Conservation (phyloP, 2,329 filamentous ascomycete genomes). For the Penicillium crustosum region DNA sequence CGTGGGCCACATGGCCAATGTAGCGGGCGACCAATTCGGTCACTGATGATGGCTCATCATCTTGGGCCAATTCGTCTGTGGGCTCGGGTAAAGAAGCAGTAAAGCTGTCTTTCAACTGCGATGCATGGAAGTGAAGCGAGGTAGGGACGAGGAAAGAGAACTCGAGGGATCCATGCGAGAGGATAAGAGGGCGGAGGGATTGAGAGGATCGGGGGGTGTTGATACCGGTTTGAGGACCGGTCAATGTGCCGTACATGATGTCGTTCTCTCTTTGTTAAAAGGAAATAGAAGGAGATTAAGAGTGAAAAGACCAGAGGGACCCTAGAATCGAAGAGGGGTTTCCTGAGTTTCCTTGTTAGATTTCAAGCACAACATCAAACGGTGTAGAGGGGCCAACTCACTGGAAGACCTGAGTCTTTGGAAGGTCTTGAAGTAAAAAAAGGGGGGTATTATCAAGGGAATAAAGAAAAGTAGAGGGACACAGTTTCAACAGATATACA, state of each 20-base stretch:
- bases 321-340: conserved; percentile 4
- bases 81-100: conserved; percentile 78
- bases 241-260: conserved; percentile 80
- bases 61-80: conserved; percentile 95
- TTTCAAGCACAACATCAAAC: background rate
- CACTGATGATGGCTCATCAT: conserved; percentile 97
- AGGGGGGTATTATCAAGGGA: conserved; percentile 11
- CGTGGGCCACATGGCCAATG: conserved; percentile 81
- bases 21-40: conserved; percentile 91
- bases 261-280: conserved; percentile 19
- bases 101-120: conserved; percentile 90
- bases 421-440: background rate
- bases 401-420: background rate
- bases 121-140: conserved; percentile 91
- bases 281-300: background rate
- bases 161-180: conserved; percentile 92
- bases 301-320: conserved; percentile 2
- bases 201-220: conserved; percentile 93
- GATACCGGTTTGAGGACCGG: conserved; percentile 89
- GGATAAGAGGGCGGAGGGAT: conserved; percentile 85
- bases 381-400: background rate
- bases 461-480: conserved; percentile 11
- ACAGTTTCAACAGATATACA: conserved; percentile 12
- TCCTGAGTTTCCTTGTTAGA: background rate
- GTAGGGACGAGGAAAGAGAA: conserved; percentile 95